Evolutionary conservation across 2,329 filamentous ascomycete species (phyloP), one percentile per base, ranked within the genome.

Genomic region (Botrytis squamosa): DNA sequence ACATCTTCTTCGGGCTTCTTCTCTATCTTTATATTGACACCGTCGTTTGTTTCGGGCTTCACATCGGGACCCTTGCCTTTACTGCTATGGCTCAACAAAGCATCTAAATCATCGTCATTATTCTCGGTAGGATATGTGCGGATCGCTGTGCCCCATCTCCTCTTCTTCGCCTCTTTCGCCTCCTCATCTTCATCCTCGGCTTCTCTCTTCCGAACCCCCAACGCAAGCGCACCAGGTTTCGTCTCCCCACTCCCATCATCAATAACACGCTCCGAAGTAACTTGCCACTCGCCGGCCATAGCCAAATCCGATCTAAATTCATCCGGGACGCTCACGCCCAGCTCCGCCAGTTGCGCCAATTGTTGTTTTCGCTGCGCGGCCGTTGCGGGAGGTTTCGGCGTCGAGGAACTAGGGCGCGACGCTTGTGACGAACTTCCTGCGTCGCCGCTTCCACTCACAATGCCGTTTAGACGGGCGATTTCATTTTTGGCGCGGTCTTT

Each of bases 281-380:
- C 88, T 0, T 93, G 90, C 95, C 95, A 99, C 71, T 97, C 93
- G 46, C 96, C 94, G 6, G 92, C 91, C 85, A 98, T 90, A 8
- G 95, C 94, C 89, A 98, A 90, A 74, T 96, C 93, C 3, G 88
- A 86, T 74, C 93, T 87, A 73, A 93, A 90, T 77, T 92, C 90
- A 63, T 93, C 90, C 0, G 96, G 96, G 71, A 98, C 88, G 65
- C 90, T 89, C 67, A 99, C 90, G 0, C 96, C 96, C 86, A 99
- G 88, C 52, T 92, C 93, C 7, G 92, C 94, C 18, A 99, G 86
- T 82, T 98, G 94, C 76, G 94, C 91, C 79, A 97, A 88, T 83
- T 99, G 96, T 72, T 87, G 88, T 82, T 95, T 95, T 73, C 93
- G 85, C 77, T 97, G 92, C 14, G 90, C 88, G 33, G 90, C 83